Evolutionary conservation across 257 asterid species (phyloP), one percentile per base, ranked within the genome.

Genomic region (Solanum pennellii): DNA sequence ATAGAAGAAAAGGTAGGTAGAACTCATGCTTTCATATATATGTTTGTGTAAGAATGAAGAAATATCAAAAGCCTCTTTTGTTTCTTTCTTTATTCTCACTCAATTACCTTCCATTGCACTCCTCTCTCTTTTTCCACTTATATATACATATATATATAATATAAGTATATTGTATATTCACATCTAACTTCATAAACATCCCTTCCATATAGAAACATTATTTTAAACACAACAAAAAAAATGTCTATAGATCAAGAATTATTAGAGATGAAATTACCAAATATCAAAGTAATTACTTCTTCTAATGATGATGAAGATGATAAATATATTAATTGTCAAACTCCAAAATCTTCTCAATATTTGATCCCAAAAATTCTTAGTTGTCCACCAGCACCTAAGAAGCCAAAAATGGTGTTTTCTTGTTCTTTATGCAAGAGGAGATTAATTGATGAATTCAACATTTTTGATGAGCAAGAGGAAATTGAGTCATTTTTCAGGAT

Each of bases 351-450:
- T 23, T 89, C 94, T 12, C 79, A 71, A 41, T 80, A 90, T 87
- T 89, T 89, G 93, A 93, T 94, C 86, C 94, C 97, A 5, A 37
- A 89, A 71, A 31, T 80, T 10, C 42, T 84, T 20, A 85, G 45
- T 83, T 94, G 97, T 87, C 97, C 97, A 47, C 94, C 97, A 52
- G 93, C 97, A 84, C 97, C 97, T 31, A 93, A 44, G 87, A 94
- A 93, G 91, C 88, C 87, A 75, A 87, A 75, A 16, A 88, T 91
- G 88, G 75, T 85, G 82, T 45, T 86, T 56, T 89, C 9, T 52
- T 52, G 62, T 27, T 68, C 39, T 68, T 68, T 91, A 12, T 91
- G 95, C 88, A 92, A 88, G 91, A 91, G 94, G 85, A 94, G 89
- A 80, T 86, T 91, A 18, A 45, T 73, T 15, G 93, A 59, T 59